Conservation (phyloP, 1,139 yeast genomes). For the Meyerozyma smithsonii region DNA sequence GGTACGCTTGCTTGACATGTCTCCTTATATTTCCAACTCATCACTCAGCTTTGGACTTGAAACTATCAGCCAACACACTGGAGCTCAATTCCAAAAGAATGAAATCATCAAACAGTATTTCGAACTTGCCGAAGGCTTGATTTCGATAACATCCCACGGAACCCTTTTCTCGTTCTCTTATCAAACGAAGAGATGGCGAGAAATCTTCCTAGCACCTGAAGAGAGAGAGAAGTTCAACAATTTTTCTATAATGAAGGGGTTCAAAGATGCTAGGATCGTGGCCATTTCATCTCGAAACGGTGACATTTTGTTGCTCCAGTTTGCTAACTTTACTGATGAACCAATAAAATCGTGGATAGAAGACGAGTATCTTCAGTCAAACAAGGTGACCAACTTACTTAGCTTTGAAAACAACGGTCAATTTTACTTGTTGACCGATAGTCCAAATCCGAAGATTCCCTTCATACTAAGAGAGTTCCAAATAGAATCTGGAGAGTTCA, state of each 20-base stretch:
- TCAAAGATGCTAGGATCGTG: constrained; percentile 33
- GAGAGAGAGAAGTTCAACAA: constrained; percentile 29
- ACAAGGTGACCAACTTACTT: constrained; percentile 55
- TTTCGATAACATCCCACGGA: constrained; percentile 64
- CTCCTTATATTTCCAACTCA: constrained; percentile 17
- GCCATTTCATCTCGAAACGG: constrained; percentile 53
- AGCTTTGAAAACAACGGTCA: constrained; percentile 18
- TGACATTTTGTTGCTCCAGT: constrained; percentile 41
- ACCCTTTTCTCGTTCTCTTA: constrained; percentile 35
- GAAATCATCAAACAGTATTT: constrained; percentile 64
- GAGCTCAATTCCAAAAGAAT: constrained; percentile 28
- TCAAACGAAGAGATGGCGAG: constrained; percentile 10
- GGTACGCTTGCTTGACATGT: constrained; percentile 56
- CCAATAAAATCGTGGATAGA: constrained; percentile 17
- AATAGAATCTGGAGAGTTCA: constrained; percentile 11
- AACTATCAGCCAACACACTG: constrained; percentile 24
- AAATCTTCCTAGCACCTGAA: constrained; percentile 27
- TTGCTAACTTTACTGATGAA: constrained; percentile 19
- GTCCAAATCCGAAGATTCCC: constrained; percentile 63
- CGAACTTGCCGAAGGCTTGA: constrained; percentile 39
- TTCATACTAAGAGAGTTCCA: constrained; percentile 43
- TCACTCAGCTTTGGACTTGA: constrained; percentile 24
- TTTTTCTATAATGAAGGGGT: constrained; percentile 50
- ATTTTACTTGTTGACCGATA: constrained; percentile 47
- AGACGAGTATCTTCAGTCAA: constrained; percentile 16